Base-by-base conservation (phyloP, 176 grass and related monocot species). In the Avena eriantha region DNA sequence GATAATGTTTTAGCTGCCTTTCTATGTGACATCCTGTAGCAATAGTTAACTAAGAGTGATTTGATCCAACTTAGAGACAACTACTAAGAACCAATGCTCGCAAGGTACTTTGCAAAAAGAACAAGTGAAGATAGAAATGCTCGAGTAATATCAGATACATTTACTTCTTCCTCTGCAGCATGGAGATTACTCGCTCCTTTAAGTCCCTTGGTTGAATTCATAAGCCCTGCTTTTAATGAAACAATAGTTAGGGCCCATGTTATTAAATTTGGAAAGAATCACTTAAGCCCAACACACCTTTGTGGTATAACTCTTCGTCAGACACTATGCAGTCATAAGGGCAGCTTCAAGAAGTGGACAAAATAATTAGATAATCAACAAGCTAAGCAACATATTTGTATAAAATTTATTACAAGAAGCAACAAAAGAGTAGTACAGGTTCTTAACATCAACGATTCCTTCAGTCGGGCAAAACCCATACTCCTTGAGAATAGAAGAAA, bases 321-420 rank as follows among this genome's bases (percentile, higher is more conserved):
- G 50, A n/a, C 1, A 0, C 57, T 46, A 63, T 48, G 41, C 70
- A 84, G 82, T 47, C 24, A n/a, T 84, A 84, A 14, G 48, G 24
- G 0, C 5, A 24, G 33, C 72, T 85, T 77, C 21, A 41, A 77
- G 18, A 85, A 76, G 45, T 66, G 7, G 31, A 54, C 36, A 13
- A 77, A 23, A 74, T 24, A 41, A 67, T 67, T 39, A 76, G 50
- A 51, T 77, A 85, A 85, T 24, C 33, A 85, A 78, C 21, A 29
- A 78, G 39, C 13, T 53, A 53, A 65, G 17, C 17, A 2, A 74
- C 47, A 8, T 14, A 67, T 16, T 34, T 33, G 43, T 24, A 53
- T 51, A 69, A 17, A 53, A 68, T 21, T 33, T 21, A 53, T 63
- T 13, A 63, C 24, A 65, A 24, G 61, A 77, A 64, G 47, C 21